A percentile compares a stretch with the other conserved stretches of the same genome.
Evolutionary conservation across 768 basidiomycete genomes (phyloP).

Genomic region (Trametes sanguinea): DNA sequence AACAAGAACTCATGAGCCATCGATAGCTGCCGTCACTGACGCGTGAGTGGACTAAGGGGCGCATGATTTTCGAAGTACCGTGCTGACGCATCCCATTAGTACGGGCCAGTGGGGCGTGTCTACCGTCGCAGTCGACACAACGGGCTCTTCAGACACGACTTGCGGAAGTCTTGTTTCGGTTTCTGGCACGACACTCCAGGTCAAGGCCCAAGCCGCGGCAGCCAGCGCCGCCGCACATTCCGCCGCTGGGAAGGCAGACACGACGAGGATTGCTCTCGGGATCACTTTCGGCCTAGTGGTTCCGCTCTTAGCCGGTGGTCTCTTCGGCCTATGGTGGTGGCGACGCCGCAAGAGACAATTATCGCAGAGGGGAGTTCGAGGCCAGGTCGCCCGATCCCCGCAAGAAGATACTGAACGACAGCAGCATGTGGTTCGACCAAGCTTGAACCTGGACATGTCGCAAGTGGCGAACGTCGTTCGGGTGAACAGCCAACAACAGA

Average conservation of each 20-base stretch:
- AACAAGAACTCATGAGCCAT: too few species aligned
- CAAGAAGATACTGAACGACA: conserved; percentile 15
- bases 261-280: conserved; percentile 33
- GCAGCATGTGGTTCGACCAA: not conserved
- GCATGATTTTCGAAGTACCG: too few species aligned
- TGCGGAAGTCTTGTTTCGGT: conserved; percentile 38
- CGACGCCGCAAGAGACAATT: conserved; percentile 11
- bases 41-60: conserved; percentile 37
- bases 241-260: conserved; percentile 24
- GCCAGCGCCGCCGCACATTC: conserved; percentile 15
- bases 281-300: conserved; percentile 35
- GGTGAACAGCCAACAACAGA: not conserved
- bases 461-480: conserved; percentile 5
- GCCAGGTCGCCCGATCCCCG: conserved; percentile 17
- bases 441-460: conserved; percentile 18
- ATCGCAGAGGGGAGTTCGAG: conserved; percentile 11
- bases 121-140: conserved; percentile 23
- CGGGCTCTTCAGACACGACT: conserved; percentile 33
- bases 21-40: conserved; percentile 32
- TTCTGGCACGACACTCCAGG: conserved; percentile 30
- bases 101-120: conserved; percentile 41
- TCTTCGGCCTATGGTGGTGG: conserved; percentile 29
- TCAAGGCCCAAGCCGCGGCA: conserved; percentile 26
- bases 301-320: conserved; percentile 31
- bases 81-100: conserved; percentile 28